Base-by-base conservation (phyloP, 305 asterid genomes). In the Solanum hybrid region DNA sequence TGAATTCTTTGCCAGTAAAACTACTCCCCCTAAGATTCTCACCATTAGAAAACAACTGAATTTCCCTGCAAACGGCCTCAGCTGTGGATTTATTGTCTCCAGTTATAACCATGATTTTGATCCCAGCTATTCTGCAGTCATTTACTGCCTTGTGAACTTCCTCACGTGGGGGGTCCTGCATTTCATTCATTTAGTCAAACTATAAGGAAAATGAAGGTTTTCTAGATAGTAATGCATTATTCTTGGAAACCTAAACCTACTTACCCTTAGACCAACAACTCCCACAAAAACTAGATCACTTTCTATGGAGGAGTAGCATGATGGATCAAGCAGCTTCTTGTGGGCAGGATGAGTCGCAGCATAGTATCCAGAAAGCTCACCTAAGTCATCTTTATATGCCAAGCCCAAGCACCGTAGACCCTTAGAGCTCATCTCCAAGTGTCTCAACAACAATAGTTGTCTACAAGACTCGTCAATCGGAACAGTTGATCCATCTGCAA, bases 51-150 rank as follows among this genome's bases (percentile, higher is more conserved):
- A 97, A 96, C 69, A 97, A 91, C 61, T 89, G 87, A 77, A 97
- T 96, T 91, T 97, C 99, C 89, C 89, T 92, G 87, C 99, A 96
- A 77, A 97, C 95, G 31, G 99, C 97, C 92, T 97, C 99, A 9
- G 99, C 99, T 22, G 99, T 97, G 75, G 96, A 94, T 94, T 97
- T 97, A 90, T 97, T 95, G 92, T 97, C 99, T 76, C 99, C 99
- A 4, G 99, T 97, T 91, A 97, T 95, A 89, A 97, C 99, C 96
- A 96, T 95, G 16, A 97, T 98, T 84, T 93, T 92, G 81, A 97
- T 97, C 87, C 99, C 98, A 16, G 99, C 99, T 89, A 91, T 95
- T 88, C 94, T 92, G 90, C 99, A 97, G 74, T 94, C 98, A 85
- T 96, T 95, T 31, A 97, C 91, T 85, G 99, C 97, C 89, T 74